Evolutionary conservation across 306 rosid species (phyloP).

Genomic region (Phaseolus lunatus): DNA sequence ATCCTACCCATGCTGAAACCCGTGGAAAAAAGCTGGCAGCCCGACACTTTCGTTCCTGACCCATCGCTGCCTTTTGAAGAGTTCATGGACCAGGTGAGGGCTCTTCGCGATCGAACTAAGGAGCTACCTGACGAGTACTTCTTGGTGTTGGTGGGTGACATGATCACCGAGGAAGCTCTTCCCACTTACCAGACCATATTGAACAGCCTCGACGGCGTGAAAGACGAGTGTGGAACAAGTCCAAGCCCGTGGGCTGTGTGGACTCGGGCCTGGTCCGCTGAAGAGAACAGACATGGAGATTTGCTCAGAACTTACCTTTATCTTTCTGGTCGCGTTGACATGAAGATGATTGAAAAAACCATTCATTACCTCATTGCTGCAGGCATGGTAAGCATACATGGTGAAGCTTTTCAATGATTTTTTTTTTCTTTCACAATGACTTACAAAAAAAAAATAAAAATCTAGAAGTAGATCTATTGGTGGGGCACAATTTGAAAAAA

Average conservation of each 20-base stretch:
- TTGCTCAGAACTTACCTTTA: slow-evolving; percentile 54
- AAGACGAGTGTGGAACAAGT: slow-evolving; percentile 57
- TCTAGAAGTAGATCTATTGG: too few relatives aligned
- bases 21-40: slow-evolving; percentile 77
- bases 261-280: slow-evolving; percentile 33
- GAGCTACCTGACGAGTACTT: slow-evolving; percentile 74
- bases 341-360: slow-evolving; percentile 71
- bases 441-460: too few relatives aligned
- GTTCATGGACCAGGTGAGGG: slow-evolving; percentile 60
- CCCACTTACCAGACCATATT: neutral
- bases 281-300: neutral
- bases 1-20: slow-evolving; percentile 68
- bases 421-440: too few relatives aligned
- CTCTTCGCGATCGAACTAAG: slow-evolving; percentile 66
- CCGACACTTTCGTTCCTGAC: slow-evolving; percentile 62
- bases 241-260: slow-evolving; percentile 63
- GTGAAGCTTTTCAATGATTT: too few relatives aligned
- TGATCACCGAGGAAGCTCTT: neutral
- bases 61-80: slow-evolving; percentile 48
- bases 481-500: too few relatives aligned
- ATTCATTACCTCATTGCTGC: slow-evolving; percentile 44
- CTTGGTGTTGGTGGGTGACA: slow-evolving; percentile 71
- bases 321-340: slow-evolving; percentile 58
- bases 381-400: slow-evolving; percentile 63
- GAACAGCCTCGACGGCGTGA: neutral